Conservation (phyloP, 1,139 yeast species). For the Nakaseomyces sp. region DNA sequence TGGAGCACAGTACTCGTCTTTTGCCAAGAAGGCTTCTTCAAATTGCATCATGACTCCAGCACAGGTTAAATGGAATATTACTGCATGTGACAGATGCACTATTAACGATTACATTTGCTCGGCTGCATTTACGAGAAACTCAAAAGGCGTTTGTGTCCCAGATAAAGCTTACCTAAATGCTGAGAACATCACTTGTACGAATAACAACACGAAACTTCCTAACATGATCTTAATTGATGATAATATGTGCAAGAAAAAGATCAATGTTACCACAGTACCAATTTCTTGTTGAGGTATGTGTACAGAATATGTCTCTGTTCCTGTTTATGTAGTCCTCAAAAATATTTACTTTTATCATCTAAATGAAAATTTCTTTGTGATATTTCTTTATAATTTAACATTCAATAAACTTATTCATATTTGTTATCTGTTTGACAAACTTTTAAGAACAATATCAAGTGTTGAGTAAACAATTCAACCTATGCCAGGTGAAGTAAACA, state of each 20-base stretch:
- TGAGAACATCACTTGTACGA: neutral
- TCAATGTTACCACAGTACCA: neutral
- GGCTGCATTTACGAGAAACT: neutral
- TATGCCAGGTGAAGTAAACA: no score
- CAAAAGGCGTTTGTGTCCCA: neutral
- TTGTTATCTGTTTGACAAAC: no score
- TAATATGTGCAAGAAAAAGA: neutral
- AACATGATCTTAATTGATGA: neutral
- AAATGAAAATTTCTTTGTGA: no score
- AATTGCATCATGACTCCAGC: no score
- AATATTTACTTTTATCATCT: no score
- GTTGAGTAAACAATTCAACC: no score
- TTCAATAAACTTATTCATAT: no score
- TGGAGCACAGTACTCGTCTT: neutral
- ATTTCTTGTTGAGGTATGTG: no score
- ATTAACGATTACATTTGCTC: neutral
- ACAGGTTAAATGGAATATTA: neutral
- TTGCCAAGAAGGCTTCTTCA: neutral
- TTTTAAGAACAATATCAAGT: no score
- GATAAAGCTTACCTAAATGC: neutral
- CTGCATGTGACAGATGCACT: neutral
- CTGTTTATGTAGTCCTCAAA: no score
- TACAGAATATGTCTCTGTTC: no score
- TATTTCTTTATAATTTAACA: no score
- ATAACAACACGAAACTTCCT: neutral